Evolutionary conservation across 331 rosid genomes (phyloP).

Genomic region (Ulmus americana): DNA sequence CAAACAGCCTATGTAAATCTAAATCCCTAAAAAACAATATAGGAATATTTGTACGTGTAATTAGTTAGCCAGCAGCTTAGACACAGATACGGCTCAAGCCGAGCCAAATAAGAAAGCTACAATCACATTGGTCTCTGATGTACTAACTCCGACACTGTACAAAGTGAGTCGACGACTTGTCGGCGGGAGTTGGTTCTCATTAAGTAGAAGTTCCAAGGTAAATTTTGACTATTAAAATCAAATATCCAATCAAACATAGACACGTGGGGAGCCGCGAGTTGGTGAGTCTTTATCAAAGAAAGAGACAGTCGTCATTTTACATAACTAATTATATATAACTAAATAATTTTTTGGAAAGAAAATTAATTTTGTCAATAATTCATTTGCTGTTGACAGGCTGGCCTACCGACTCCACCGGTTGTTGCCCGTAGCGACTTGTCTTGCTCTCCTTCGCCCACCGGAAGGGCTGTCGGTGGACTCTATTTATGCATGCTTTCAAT

Average conservation of each 20-base stretch:
- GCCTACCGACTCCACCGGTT: conserved; percentile 20
- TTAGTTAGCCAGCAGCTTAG: not conserved
- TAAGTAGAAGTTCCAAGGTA: not conserved
- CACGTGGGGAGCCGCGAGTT: conserved; percentile 12
- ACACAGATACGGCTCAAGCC: not conserved
- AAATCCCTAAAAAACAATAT: too few relatives aligned
- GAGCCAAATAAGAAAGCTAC: not conserved
- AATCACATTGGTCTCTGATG: not conserved
- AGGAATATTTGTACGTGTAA: too few relatives aligned
- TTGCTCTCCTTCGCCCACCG: not conserved
- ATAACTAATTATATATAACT: not conserved
- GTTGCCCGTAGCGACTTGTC: conserved; percentile 21
- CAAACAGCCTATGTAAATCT: too few relatives aligned
- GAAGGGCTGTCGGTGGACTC: conserved; percentile 30
- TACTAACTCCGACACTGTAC: not conserved
- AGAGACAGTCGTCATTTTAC: not conserved
- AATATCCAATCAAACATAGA: not conserved
- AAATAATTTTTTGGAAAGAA: too few relatives aligned
- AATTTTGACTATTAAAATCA: not conserved
- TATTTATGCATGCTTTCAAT: conserved; percentile 10
- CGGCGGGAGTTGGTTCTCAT: not conserved
- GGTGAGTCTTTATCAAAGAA: conserved; percentile 15
- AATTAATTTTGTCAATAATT: not conserved
- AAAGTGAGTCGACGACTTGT: conserved; percentile 1
- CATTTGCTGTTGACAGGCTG: conserved; percentile 25